A percentile compares a stretch with the other conserved stretches of the same genome.
Evolutionary conservation across 768 basidiomycete genomes (phyloP).

Genomic region (Termitomyces sp.): DNA sequence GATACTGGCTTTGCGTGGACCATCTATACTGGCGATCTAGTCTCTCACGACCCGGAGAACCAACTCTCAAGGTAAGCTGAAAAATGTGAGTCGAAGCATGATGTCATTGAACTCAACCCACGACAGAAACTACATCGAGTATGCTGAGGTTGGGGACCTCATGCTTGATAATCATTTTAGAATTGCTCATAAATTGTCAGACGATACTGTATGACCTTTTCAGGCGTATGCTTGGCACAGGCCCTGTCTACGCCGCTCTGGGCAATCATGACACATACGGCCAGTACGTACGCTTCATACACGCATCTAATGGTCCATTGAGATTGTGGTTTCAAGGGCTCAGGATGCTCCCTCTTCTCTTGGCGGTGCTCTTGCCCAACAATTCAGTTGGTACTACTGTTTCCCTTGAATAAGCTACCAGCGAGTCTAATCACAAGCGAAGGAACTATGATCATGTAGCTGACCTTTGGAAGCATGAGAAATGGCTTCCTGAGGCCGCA

Average conservation of each 20-base stretch:
- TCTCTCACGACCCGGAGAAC: slow-evolving; percentile 65
- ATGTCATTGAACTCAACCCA: not conserved
- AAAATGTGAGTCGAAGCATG: not conserved
- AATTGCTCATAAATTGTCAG: slow-evolving; percentile 23
- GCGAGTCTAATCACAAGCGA: not conserved
- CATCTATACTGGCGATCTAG: slow-evolving; percentile 69
- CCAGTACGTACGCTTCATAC: slow-evolving; percentile 37
- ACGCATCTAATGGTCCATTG: not conserved
- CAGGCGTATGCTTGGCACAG: slow-evolving; percentile 53
- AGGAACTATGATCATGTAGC: slow-evolving; percentile 81
- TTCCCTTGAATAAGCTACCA: not conserved
- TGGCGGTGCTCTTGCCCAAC: slow-evolving; percentile 45
- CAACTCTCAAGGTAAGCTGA: slow-evolving; percentile 51
- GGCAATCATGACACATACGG: slow-evolving; percentile 79
- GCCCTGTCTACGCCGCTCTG: slow-evolving; percentile 70
- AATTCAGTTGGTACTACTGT: slow-evolving; percentile 61
- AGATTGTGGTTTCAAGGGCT: slow-evolving; percentile 29
- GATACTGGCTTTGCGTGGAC: slow-evolving; percentile 59
- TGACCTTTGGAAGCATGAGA: slow-evolving; percentile 62
- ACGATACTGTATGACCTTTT: slow-evolving; percentile 63
- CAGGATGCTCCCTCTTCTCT: slow-evolving; percentile 59
- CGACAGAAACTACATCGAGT: slow-evolving; percentile 50
- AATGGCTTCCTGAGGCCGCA: slow-evolving; percentile 59
- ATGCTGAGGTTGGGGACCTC: slow-evolving; percentile 46
- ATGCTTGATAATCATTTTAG: not conserved